Evolutionary conservation across 495 filamentous ascomycete species (phyloP).

Genomic region (Neohortaea acidophila): DNA sequence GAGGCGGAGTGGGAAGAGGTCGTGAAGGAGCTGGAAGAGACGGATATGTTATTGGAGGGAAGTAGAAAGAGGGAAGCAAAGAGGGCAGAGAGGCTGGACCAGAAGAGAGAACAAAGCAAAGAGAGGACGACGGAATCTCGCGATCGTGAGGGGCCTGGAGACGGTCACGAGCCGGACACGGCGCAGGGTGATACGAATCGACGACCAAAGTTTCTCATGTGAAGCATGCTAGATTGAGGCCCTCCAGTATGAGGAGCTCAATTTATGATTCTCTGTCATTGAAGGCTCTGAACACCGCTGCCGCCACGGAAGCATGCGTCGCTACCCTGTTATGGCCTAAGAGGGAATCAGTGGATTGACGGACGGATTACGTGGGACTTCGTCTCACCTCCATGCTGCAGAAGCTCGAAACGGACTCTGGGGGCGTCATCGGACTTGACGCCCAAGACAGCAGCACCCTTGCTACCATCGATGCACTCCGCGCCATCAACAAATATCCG

Average conservation of each 20-base stretch:
- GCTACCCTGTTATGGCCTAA: slow-evolving; percentile 48
- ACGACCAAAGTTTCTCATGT: slow-evolving; percentile 15
- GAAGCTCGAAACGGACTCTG: slow-evolving; percentile 38
- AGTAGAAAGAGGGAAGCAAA: slow-evolving; percentile 23
- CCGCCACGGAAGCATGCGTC: slow-evolving; percentile 37
- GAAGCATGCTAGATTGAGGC: too few relatives aligned
- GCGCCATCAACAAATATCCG: slow-evolving; percentile 8
- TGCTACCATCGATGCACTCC: slow-evolving; percentile 22
- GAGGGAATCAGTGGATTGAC: background rate
- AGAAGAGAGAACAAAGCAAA: slow-evolving; percentile 2
- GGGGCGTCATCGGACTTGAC: slow-evolving; percentile 18
- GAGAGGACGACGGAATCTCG: slow-evolving; percentile 3
- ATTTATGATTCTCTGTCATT: too few relatives aligned
- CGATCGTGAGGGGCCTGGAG: slow-evolving; percentile 2
- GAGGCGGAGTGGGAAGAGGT: slow-evolving; percentile 91
- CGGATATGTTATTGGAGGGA: slow-evolving; percentile 48
- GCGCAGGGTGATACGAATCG: background rate
- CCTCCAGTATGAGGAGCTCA: too few relatives aligned
- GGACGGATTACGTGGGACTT: background rate
- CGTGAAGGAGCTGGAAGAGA: slow-evolving; percentile 63
- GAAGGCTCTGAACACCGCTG: slow-evolving; percentile 53
- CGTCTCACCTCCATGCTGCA: slow-evolving; percentile 40
- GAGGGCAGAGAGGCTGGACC: slow-evolving; percentile 17
- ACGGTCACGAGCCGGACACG: background rate
- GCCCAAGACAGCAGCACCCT: slow-evolving; percentile 29